Evolutionary conservation across 495 filamentous ascomycete species (phyloP), one percentile per base, ranked within the genome.

Genomic region (Aspergillus carlsbadensis): DNA sequence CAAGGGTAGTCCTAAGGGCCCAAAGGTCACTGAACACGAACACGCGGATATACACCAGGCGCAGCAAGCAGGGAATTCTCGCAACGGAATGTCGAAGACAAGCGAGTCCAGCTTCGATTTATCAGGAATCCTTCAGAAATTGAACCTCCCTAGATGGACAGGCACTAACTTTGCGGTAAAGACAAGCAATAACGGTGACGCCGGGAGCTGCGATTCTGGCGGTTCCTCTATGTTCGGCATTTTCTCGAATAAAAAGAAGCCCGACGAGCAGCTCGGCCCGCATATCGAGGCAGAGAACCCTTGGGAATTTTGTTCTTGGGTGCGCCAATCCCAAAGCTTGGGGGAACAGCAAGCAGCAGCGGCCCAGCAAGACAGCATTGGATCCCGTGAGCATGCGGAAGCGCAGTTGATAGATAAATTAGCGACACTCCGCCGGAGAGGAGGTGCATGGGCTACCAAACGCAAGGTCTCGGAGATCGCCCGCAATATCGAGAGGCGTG

Each of bases 171-270:
- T 34, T 34, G 31, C 26, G 10, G 20, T 52, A 6, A 54, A 44
- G 20, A 5, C 40, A 43, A 54, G 35, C 44, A 60, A 59, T 40
- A n/a, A 36, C 7, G 58, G 50, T 24, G 56, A 60, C 22, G 40
- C 47, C 13, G 42, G 36, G 13, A 58, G 58, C 53, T 36, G 42
- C 50, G 48, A 52, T 15, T 63, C 58, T 17, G 26, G 58, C 20
- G 61, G 66, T 20, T 65, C 54, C 29, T 67, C 70, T 34, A 63
- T 73, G 20, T 60, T 71, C 31, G 58, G 59, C 13, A 67, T 65
- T 49, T 60, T 70, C 31, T 52, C 56, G 55, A 59, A 64, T 14
- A 57, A 62, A 34, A 62, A 50, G 24, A 57, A 44, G 39, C 42
- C 45, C 10, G 52, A 52, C 3, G 39, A 45, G 17, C 50, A 59